Evolutionary conservation across 1,139 yeast genomes (phyloP), one percentile per base, ranked within the genome.

Genomic region (Scheffersomyces illinoinensis): DNA sequence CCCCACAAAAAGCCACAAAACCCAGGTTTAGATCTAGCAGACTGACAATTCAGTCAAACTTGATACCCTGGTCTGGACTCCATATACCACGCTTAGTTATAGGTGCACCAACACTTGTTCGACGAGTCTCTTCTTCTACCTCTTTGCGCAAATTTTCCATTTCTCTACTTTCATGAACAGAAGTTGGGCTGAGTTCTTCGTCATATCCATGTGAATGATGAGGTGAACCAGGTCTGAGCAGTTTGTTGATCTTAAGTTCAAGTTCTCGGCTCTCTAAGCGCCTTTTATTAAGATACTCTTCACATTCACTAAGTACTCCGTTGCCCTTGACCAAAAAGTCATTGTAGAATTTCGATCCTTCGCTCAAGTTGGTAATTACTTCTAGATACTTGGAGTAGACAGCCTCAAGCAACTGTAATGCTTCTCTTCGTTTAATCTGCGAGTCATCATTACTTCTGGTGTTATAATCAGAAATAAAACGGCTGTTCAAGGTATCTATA

Each of bases 291-390:
- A 89, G 82, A 69, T 77, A 89, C 19, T 77, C 78, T 54, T 85
- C 87, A 64, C 90, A 83, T 50, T 82, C 86, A 7, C 72, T 71
- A 23, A 83, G 72, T 18, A 88, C 82, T 2, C 67, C 76, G 47
- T 77, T 76, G 1, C 86, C 81, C 59, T 85, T 85, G 2, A 73
- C 75, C 43, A 84, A 75, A 60, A 91, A 84, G 58, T 87, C 89
- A 55, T 80, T 80, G 73, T 93, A 93, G 69, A 92, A 93, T 58
- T 81, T 81, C 0, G 85, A 69, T 0, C 97, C 98, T 65, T 90
- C 91, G 50, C 83, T 82, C 50, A 92, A 71, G 66, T 91, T 90
- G 19, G 81, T 75, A 21, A 82, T 71, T 7, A 91, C 76, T 64
- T 88, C 92, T 52, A 78, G 70, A 66, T 79, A 90, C 60, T 84